Conservation (phyloP, 768 basidiomycete genomes). For the Boletellus emodensis region DNA sequence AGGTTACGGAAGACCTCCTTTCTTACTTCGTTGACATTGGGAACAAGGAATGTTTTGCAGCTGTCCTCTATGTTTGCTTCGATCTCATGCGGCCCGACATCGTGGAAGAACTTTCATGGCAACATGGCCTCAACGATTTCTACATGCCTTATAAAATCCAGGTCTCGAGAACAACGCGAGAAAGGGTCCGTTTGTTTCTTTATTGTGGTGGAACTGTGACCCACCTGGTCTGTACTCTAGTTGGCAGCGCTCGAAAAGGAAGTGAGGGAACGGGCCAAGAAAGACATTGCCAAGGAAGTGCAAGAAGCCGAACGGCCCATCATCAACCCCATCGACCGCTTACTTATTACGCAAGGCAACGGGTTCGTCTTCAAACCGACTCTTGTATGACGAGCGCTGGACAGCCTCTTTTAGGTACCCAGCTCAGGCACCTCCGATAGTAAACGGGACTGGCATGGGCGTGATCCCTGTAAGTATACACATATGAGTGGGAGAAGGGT, state of each 20-base stretch:
- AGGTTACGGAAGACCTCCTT: conserved; percentile 91
- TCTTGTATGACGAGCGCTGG: conserved; percentile 1
- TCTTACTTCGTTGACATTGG: conserved; percentile 98
- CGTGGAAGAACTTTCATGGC: conserved; percentile 95
- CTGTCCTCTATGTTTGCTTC: conserved; percentile 86
- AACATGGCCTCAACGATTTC: conserved; percentile 93
- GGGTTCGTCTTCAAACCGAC: conserved; percentile 33
- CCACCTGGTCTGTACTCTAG: conserved; percentile 33
- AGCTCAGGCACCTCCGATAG: conserved; percentile 56
- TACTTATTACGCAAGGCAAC: conserved; percentile 74
- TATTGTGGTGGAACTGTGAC: conserved; percentile 8
- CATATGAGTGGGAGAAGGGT: background rate
- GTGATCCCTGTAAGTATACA: conserved; percentile 48
- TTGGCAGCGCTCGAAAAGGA: conserved; percentile 81
- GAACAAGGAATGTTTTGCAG: conserved; percentile 97
- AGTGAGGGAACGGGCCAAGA: conserved; percentile 81
- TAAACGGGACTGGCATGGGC: conserved; percentile 50
- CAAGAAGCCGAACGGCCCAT: conserved; percentile 83
- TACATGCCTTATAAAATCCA: conserved; percentile 97
- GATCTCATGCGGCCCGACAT: conserved; percentile 91
- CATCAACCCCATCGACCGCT: conserved; percentile 70
- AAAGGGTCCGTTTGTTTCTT: conserved; percentile 49
- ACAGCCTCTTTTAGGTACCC: conserved; percentile 42
- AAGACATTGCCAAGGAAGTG: conserved; percentile 85
- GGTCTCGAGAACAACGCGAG: conserved; percentile 71